Percentiles rank a stretch among this genome's conserved stretches.
Conservation (phyloP, 2,329 filamentous ascomycete species). For the Leptographium lundbergii region DNA sequence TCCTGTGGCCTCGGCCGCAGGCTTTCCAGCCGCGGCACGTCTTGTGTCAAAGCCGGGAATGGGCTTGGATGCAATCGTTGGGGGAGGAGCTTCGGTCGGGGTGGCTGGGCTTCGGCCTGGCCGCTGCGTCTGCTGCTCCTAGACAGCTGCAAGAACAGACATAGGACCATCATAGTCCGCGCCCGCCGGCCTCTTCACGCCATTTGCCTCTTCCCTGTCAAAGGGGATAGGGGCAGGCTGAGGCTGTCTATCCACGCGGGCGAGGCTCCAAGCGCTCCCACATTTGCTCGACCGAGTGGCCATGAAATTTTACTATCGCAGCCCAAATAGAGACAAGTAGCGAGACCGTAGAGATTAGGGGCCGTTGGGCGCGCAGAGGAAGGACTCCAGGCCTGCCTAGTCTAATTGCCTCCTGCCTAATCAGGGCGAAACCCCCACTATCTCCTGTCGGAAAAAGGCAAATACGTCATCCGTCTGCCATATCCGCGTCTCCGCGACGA, state of each 20-base stretch:
- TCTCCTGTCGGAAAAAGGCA: neutral
- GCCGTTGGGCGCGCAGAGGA: neutral
- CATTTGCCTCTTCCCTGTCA: neutral
- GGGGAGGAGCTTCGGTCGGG: neutral
- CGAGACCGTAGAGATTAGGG: neutral
- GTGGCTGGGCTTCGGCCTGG: neutral
- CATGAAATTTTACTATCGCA: neutral
- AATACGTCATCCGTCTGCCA: neutral
- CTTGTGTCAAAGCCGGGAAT: neutral
- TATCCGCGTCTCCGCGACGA: neutral
- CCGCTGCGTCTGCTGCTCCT: neutral
- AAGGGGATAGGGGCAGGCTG: neutral
- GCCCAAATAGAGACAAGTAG: neutral
- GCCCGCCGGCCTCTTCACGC: conserved; percentile 13
- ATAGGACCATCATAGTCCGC: conserved; percentile 23
- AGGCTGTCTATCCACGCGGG: conserved; percentile 13
- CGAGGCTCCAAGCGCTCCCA: conserved; percentile 22
- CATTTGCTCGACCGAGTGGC: conserved; percentile 8
- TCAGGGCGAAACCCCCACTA: neutral
- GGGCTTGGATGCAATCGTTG: neutral
- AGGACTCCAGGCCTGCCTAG: neutral
- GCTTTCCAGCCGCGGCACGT: neutral
- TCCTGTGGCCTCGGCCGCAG: neutral
- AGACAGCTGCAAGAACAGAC: conserved; percentile 17
- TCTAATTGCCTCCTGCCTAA: neutral